Base-by-base conservation (phyloP, 305 asterid genomes). In the Solanum hybrid region DNA sequence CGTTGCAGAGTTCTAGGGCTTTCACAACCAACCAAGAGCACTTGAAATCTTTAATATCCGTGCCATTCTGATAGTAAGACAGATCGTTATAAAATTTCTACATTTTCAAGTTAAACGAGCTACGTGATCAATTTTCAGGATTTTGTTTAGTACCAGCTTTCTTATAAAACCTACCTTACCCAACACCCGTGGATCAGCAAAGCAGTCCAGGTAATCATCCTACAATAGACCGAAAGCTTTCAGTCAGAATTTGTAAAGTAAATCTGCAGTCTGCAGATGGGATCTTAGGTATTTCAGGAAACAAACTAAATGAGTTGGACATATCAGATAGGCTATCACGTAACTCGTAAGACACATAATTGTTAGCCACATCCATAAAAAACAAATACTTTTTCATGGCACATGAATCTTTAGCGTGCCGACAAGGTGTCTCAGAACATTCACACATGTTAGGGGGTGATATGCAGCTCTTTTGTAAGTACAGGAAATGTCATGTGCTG, bases 181-280 rank as follows among this genome's bases (percentile, higher is more conserved):
- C 89, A 92, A 93, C 85, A 91, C 90, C 90, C 89, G 89, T 14
- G 95, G 94, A 86, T 94, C 95, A 76, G 94, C 97, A 92, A 92
- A 95, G 89, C 95, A 95, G 92, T 95, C 97, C 76, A 95, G 93
- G 86, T 92, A 94, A 87, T 94, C 95, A 91, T 95, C 96, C 96
- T 94, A 89, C 84, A 81, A 88, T 86, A 17, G 42, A 29, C 27
- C 77, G 79, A 88, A 80, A 51, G 6, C 11, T 56, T 10, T 56
- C 85, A 5, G 81, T 82, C 31, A 35, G 51, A 51, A 88, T 77
- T 31, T 34, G 86, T 78, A 7, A 35, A 22, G 51, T 14, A 35
- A 1, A 78, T 36, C 29, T 36, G 85, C 56, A 78, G 72, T 22
- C 72, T 8, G 72, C 27, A 64, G 60, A 77, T 72, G 35, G 34